These are phyloP conservation scores for Isoetes engelmannii DNA, from an alignment of 83 land plant genomes.

Conservation along the genomic window DNA sequence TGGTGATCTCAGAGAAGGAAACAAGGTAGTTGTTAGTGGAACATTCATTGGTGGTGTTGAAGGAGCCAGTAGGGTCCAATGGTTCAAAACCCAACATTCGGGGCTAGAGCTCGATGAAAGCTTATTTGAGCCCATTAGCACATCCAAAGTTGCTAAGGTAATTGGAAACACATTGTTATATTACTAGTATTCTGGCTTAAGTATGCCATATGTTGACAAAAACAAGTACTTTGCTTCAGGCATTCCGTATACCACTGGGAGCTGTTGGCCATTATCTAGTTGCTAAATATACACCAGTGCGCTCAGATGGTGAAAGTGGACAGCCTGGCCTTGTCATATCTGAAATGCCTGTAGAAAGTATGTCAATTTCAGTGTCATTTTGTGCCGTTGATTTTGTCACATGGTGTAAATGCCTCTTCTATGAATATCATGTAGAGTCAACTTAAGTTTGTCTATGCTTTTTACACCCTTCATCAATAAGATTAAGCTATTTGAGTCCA, in stretches of 20 bases:
- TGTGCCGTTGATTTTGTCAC: neutral
- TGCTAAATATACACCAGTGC: slow-evolving; percentile 87
- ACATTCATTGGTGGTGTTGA: slow-evolving; percentile 81
- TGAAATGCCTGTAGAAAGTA: slow-evolving; percentile 72
- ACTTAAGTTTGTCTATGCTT: neutral
- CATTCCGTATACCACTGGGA: slow-evolving; percentile 84
- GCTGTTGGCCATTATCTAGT: slow-evolving; percentile 86
- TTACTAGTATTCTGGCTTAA: neutral
- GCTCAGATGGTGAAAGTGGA: slow-evolving; percentile 93
- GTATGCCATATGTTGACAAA: neutral
- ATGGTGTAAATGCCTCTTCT: neutral
- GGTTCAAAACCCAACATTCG: slow-evolving; percentile 71
- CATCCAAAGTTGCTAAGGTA: slow-evolving; percentile 90
- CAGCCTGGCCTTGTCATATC: slow-evolving; percentile 67
- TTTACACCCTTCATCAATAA: neutral
- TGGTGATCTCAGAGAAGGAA: slow-evolving; percentile 91
- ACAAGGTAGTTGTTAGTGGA: slow-evolving; percentile 68
- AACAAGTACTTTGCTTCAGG: slow-evolving; percentile 31
- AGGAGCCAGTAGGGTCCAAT: slow-evolving; percentile 89
- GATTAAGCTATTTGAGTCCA: too few relatives aligned
- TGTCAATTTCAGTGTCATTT: slow-evolving; percentile 13
- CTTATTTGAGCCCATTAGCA: slow-evolving; percentile 66
- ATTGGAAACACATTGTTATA: neutral
- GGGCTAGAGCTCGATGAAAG: slow-evolving; percentile 36
- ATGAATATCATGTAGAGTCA: neutral